A percentile compares a stretch with the other conserved stretches of the same genome.
These are phyloP conservation scores for Kwoniella europaea DNA, from an alignment of 768 basidiomycete genomes.

Conservation along the genomic window DNA sequence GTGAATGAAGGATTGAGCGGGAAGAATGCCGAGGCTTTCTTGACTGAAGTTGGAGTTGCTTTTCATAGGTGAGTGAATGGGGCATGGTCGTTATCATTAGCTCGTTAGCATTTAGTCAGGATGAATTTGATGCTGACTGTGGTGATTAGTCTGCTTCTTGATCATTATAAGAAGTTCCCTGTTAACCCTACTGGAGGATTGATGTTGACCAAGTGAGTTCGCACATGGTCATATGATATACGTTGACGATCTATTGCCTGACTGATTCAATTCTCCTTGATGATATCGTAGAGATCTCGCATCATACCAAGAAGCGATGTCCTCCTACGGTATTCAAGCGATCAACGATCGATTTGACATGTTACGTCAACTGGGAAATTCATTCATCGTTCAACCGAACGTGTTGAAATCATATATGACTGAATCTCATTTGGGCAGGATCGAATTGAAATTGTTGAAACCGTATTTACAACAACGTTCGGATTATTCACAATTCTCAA, in stretches of 20 bases:
- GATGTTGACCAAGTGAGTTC: constrained; percentile 90
- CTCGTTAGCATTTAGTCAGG: neutral
- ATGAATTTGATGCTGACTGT: neutral
- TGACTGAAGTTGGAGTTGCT: constrained; percentile 89
- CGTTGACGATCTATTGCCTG: neutral
- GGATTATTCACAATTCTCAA: constrained; percentile 79
- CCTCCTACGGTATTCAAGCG: constrained; percentile 78
- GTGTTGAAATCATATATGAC: constrained; percentile 94
- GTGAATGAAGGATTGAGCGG: constrained; percentile 80
- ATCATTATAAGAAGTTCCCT: constrained; percentile 93
- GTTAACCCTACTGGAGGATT: constrained; percentile 95
- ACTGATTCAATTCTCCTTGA: neutral
- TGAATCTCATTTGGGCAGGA: constrained; percentile 88
- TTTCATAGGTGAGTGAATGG: constrained; percentile 74
- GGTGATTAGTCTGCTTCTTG: constrained; percentile 75
- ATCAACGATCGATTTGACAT: constrained; percentile 96
- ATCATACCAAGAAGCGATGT: constrained; percentile 88
- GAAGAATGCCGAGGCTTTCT: constrained; percentile 88
- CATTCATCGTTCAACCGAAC: constrained; percentile 95
- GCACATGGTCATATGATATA: neutral
- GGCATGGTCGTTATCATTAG: neutral
- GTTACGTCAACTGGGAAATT: constrained; percentile 92
- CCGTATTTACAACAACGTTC: constrained; percentile 89
- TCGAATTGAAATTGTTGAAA: constrained; percentile 81
- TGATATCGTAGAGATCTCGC: constrained; percentile 77